Conservation (phyloP, 2,329 filamentous ascomycete genomes). For the Aplosporella prunicola region DNA sequence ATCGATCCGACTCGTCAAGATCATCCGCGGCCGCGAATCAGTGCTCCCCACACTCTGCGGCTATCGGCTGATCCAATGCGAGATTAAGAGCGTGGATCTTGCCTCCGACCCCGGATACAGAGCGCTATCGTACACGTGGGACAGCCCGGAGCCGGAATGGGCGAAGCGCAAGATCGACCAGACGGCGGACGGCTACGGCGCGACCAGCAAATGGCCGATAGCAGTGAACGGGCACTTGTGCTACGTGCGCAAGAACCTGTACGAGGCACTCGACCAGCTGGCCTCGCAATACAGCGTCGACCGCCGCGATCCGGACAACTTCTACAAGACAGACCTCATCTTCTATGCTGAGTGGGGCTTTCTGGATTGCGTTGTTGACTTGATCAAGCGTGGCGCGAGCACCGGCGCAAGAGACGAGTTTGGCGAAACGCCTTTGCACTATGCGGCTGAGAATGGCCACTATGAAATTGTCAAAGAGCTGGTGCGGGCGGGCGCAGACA, state of each 20-base stretch:
- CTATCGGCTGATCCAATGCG: not conserved
- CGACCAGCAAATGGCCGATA: not conserved
- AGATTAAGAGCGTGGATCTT: not conserved
- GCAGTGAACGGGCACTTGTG: not conserved
- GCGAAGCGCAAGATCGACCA: not conserved
- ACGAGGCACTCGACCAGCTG: conserved; percentile 4
- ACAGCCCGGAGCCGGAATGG: conserved; percentile 3
- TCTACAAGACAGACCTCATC: not conserved
- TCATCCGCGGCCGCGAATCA: not conserved
- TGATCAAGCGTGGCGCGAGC: not conserved
- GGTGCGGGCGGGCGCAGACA: not conserved
- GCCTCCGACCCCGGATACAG: not conserved
- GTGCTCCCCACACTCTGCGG: too few relatives aligned
- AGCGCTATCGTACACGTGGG: too few relatives aligned
- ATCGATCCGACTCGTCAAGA: conserved; percentile 3
- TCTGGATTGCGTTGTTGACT: not conserved
- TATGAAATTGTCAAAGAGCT: not conserved
- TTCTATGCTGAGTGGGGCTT: not conserved
- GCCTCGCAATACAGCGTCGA: not conserved
- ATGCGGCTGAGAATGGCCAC: conserved; percentile 1
- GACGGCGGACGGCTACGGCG: not conserved
- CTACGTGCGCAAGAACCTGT: conserved; percentile 4
- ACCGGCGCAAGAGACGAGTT: conserved; percentile 1
- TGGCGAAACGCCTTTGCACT: conserved; percentile 6
- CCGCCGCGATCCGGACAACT: not conserved